Evolutionary conservation across 1,139 yeast species (phyloP), one percentile per base, ranked within the genome.

Genomic region (Saccharomyces pastorianus): DNA sequence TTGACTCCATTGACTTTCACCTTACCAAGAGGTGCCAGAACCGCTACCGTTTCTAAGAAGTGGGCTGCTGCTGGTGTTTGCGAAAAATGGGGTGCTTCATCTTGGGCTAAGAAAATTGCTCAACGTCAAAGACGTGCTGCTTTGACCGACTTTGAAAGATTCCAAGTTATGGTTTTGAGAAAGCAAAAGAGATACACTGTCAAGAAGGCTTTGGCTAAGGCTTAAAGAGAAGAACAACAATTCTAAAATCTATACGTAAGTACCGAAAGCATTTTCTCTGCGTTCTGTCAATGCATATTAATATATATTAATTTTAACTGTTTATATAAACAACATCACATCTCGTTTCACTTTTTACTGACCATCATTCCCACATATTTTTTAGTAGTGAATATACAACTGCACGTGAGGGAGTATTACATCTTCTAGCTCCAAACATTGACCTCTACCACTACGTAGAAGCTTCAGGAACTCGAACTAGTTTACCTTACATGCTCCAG

Each of bases 21-120:
- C 67, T 81, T 95, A 73, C 91, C 97, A 80, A 93, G 96, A 82
- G 96, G 96, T 76, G 82, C 96, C 64, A 87, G 89, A 79, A 79
- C 96, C 68, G 80, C 83, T 67, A 80, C 84, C 65, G 95, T 95
- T 70, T 73, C 84, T 71, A 91, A 91, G 88, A 88, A 88, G 79
- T 93, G 96, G 96, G 83, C 84, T 74, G 88, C 95, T 20, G 23
- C 23, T 20, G 23, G 23, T 20, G 23, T 20, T 20, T 20, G 23
- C 23, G 23, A 20, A 20, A 20, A 20, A 4, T 20, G 23, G 23
- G 23, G 23, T 20, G 23, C 23, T 20, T 20, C 23, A 20, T 20
- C 23, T 20, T 20, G 23, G 23, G 23, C 23, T 20, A 20, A 20
- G 23, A 20, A 20, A 4, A 20, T 20, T 20, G 23, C 23, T 20